These are phyloP conservation scores for Kwoniella heveanensis DNA, from an alignment of 768 basidiomycete genomes.

Conservation along the genomic window DNA sequence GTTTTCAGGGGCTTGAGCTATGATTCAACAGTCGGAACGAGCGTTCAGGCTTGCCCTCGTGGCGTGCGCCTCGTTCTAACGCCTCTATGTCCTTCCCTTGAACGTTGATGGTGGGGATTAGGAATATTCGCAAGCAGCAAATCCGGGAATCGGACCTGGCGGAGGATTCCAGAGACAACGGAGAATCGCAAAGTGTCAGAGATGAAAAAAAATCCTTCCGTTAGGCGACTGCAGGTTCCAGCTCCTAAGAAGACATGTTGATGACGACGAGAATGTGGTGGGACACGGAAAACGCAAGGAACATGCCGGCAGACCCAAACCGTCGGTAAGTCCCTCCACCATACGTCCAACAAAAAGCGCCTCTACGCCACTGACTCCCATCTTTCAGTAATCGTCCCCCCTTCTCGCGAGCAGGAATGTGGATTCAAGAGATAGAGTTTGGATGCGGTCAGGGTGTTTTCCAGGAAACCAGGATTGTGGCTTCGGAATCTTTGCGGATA, in stretches of 20 bases:
- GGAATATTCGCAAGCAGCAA: background rate
- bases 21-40: too few relatives aligned
- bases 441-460: background rate
- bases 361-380: background rate
- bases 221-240: too few relatives aligned
- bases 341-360: too few relatives aligned
- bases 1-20: background rate
- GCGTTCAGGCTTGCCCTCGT: background rate
- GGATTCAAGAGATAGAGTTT: background rate
- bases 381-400: background rate
- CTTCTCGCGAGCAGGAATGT: background rate
- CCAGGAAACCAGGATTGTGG: background rate
- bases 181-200: background rate
- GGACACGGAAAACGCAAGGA: background rate
- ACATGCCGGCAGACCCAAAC: background rate
- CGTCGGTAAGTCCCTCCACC: slow-evolving; percentile 2
- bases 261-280: background rate
- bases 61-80: background rate
- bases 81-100: background rate
- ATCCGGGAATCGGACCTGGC: background rate
- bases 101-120: too few relatives aligned
- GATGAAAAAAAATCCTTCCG: too few relatives aligned
- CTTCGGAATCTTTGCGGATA: slow-evolving; percentile 1
- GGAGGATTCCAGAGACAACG: background rate
- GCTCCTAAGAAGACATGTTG: too few relatives aligned